Conservation (phyloP, 78 protist genomes). For the Dictyostelium capitatum region DNA sequence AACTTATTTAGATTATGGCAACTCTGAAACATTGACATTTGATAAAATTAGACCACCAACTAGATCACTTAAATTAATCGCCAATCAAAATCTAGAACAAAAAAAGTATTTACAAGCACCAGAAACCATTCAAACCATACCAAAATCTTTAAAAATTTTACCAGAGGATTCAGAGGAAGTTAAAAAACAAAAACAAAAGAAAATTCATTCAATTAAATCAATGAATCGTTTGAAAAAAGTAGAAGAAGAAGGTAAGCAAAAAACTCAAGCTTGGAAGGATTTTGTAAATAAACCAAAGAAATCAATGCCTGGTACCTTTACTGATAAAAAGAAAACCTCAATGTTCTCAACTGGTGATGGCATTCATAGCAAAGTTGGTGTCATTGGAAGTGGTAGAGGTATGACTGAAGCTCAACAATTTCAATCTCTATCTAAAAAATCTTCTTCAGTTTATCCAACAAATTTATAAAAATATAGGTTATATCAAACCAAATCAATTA, state of each 20-base stretch:
- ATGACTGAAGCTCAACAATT: slow-evolving; percentile 66
- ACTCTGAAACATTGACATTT: slow-evolving; percentile 31
- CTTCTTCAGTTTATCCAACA: neutral
- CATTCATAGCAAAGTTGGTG: slow-evolving; percentile 61
- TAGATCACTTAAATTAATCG: neutral
- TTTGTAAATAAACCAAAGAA: slow-evolving; percentile 33
- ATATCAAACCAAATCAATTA: neutral
- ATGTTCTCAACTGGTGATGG: slow-evolving; percentile 66
- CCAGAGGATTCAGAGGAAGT: slow-evolving; percentile 59
- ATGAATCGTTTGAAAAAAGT: slow-evolving; percentile 40
- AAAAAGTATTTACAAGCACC: slow-evolving; percentile 41
- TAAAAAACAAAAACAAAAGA: slow-evolving; percentile 59
- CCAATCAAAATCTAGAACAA: slow-evolving; percentile 20
- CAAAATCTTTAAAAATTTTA: slow-evolving; percentile 39
- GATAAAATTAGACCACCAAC: slow-evolving; percentile 46
- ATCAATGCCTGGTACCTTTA: slow-evolving; percentile 53
- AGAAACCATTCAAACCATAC: slow-evolving; percentile 27
- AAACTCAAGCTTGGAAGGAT: slow-evolving; percentile 69
- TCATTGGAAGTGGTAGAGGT: slow-evolving; percentile 72
- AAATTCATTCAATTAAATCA: slow-evolving; percentile 38
- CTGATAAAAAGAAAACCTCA: slow-evolving; percentile 53
- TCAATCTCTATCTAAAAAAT: neutral
- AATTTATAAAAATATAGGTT: no score
- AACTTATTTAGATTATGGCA: slow-evolving; percentile 54
- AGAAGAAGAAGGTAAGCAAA: slow-evolving; percentile 60